Percentiles rank a stretch among this genome's conserved stretches.
These are phyloP conservation scores for Rhodotorula toruloides DNA, from an alignment of 768 basidiomycete genomes.

Conservation along the genomic window DNA sequence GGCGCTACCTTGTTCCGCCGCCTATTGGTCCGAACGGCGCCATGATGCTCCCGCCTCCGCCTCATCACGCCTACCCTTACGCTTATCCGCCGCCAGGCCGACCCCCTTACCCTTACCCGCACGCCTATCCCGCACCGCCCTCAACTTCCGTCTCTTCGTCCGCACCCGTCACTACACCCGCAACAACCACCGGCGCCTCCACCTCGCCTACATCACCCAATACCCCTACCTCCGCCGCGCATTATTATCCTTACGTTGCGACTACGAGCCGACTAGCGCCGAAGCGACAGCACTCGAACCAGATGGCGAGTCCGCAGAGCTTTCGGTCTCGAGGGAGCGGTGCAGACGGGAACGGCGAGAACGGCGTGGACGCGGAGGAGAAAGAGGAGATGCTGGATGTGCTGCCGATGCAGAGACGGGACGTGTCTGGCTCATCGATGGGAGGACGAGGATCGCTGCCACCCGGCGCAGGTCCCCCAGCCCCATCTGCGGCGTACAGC, in stretches of 20 bases:
- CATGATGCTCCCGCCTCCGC: neutral
- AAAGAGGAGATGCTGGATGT: no score
- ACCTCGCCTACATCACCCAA: constrained; percentile 20
- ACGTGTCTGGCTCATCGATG: neutral
- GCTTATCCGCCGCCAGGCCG: neutral
- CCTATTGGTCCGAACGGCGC: neutral
- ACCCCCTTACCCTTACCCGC: neutral
- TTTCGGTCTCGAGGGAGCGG: constrained; percentile 14
- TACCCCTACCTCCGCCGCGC: constrained; percentile 20
- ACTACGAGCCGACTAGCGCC: no score
- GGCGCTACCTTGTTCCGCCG: neutral
- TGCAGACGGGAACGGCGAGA: neutral
- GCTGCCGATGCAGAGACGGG: neutral
- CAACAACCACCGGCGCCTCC: constrained; percentile 4
- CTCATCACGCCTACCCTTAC: neutral
- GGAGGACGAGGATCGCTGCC: neutral
- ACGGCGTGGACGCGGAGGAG: neutral
- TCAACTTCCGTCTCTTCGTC: neutral
- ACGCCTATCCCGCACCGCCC: neutral
- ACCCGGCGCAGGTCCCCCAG: neutral
- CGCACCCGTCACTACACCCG: neutral
- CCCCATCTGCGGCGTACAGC: neutral
- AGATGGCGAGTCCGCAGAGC: constrained; percentile 25
- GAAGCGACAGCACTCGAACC: neutral
- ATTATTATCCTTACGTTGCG: constrained; percentile 31